A percentile compares a stretch with the other conserved stretches of the same genome.
phyloP scores from a whole-genome alignment of 2,329 filamentous ascomycete species.

The Calonectria pseudoturangicola region DNA sequence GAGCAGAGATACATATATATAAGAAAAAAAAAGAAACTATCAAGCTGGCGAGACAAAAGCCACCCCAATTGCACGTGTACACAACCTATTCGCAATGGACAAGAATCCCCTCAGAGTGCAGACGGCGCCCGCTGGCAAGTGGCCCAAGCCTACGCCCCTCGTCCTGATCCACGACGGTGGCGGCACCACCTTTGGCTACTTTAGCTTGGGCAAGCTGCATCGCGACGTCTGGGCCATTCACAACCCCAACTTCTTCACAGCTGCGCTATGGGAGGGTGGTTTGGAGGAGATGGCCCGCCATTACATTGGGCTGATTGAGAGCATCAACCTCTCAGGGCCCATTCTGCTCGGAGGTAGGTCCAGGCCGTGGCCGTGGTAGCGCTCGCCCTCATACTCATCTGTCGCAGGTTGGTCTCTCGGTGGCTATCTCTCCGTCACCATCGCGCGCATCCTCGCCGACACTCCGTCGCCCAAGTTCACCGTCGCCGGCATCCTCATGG shows the following conservation, averaged over 20 bases:
- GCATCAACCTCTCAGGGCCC: slow-evolving; percentile 51
- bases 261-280: slow-evolving; percentile 52
- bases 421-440: slow-evolving; percentile 53
- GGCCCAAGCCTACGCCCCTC: slow-evolving; percentile 45
- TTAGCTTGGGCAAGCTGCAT: slow-evolving; percentile 52
- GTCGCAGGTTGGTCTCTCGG: slow-evolving; percentile 57
- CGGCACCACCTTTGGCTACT: slow-evolving; percentile 57
- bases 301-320: slow-evolving; percentile 52
- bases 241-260: slow-evolving; percentile 54
- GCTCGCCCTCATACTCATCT: neutral
- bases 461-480: slow-evolving; percentile 48
- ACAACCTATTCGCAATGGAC: slow-evolving; percentile 22
- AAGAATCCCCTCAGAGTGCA: slow-evolving; percentile 37
- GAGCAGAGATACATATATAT: neutral
- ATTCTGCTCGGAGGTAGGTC: slow-evolving; percentile 55
- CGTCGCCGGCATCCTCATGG: slow-evolving; percentile 54
- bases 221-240: slow-evolving; percentile 58
- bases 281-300: slow-evolving; percentile 56
- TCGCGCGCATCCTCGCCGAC: slow-evolving; percentile 52
- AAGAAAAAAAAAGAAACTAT: neutral
- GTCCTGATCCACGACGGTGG: slow-evolving; percentile 58
- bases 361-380: neutral
- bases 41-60: neutral
- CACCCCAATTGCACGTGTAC: neutral
- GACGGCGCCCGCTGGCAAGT: slow-evolving; percentile 31